A percentile compares a stretch with the other conserved stretches of the same genome.
Conservation (phyloP, 176 grass and related monocot species). For the Oryza glaberrima region DNA sequence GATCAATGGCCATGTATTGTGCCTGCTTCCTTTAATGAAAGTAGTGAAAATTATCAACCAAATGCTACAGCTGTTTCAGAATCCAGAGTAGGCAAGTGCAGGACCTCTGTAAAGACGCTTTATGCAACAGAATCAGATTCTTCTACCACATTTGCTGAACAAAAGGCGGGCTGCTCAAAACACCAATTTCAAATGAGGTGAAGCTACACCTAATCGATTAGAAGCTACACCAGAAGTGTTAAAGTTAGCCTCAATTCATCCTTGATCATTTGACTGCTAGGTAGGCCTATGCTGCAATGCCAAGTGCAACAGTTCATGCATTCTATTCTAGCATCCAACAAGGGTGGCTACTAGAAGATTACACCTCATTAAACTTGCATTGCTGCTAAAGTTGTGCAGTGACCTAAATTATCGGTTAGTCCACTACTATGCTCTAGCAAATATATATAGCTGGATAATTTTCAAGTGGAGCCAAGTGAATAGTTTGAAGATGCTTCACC, state of each 20-base stretch:
- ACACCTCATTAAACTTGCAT: neutral
- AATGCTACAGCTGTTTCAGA: constrained; percentile 33
- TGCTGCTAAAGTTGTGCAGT: neutral
- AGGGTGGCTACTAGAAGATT: constrained; percentile 27
- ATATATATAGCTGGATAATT: constrained; percentile 5
- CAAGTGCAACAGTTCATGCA: neutral
- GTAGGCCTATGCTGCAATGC: neutral
- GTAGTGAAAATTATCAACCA: constrained; percentile 28
- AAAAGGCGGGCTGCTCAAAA: constrained; percentile 16
- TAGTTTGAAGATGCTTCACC: constrained; percentile 20
- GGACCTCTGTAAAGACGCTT: constrained; percentile 46
- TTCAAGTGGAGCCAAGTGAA: constrained; percentile 26
- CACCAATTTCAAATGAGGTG: constrained; percentile 23
- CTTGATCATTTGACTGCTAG: neutral
- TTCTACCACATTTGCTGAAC: constrained; percentile 42
- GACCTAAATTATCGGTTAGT: neutral
- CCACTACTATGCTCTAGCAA: neutral
- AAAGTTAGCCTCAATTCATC: constrained; percentile 9
- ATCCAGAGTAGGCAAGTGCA: constrained; percentile 40
- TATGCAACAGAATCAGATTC: constrained; percentile 69
- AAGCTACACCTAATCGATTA: constrained; percentile 19
- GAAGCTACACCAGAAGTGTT: constrained; percentile 29
- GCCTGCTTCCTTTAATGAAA: constrained; percentile 41
- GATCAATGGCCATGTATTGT: constrained; percentile 21
- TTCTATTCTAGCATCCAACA: constrained; percentile 23